Percentiles rank a stretch among this genome's conserved stretches.
Evolutionary conservation across 2,329 filamentous ascomycete genomes (phyloP).

Genomic region (Uncinocarpus reesii): DNA sequence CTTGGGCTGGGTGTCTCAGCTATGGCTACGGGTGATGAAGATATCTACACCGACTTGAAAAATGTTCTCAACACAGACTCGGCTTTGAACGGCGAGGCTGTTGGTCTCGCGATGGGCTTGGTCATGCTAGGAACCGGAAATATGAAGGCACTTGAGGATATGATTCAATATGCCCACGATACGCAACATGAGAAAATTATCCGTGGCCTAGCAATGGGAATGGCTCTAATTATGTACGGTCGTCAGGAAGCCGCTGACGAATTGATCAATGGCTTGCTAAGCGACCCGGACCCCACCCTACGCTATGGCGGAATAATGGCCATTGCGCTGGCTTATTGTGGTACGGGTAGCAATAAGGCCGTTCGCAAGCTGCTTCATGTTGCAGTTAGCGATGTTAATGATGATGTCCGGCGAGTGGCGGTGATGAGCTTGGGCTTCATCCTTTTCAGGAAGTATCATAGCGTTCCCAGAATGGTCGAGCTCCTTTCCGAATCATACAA

Average conservation of each 20-base stretch:
- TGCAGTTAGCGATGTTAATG: conserved; percentile 94
- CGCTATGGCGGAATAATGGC: conserved; percentile 98
- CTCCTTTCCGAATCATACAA: conserved; percentile 97
- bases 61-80: conserved; percentile 85
- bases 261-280: conserved; percentile 83
- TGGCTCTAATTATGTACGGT: conserved; percentile 97
- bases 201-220: conserved; percentile 84
- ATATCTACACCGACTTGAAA: conserved; percentile 85
- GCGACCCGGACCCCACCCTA: conserved; percentile 84
- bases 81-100: conserved; percentile 91
- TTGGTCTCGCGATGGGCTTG: conserved; percentile 89
- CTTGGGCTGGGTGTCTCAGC: conserved; percentile 91
- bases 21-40: conserved; percentile 87
- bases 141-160: conserved; percentile 81
- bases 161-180: conserved; percentile 96
- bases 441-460: conserved; percentile 92
- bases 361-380: conserved; percentile 91
- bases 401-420: conserved; percentile 89
- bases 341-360: conserved; percentile 96
- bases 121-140: conserved; percentile 99
- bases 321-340: conserved; percentile 94
- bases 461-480: conserved; percentile 97
- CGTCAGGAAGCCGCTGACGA: conserved; percentile 91
- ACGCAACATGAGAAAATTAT: conserved; percentile 99
- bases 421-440: conserved; percentile 98